These are phyloP conservation scores for Zygotorulaspora mrakii DNA, from an alignment of 1,139 yeast species.

Conservation along the genomic window DNA sequence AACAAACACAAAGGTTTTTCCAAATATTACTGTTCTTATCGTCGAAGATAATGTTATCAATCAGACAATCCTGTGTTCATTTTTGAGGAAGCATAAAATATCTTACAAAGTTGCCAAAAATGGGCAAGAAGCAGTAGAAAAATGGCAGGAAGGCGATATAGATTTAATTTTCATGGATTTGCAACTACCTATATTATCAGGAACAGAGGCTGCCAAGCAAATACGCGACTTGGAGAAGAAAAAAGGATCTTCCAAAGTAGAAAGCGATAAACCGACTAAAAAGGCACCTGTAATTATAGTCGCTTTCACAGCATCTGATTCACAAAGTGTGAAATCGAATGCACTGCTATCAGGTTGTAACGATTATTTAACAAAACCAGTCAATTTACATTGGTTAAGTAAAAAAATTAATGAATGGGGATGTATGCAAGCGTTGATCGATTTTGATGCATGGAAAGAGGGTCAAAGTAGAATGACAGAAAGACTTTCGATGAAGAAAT, in stretches of 20 bases:
- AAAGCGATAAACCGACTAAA: conserved; percentile 17
- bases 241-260: conserved; percentile 7
- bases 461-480: conserved; percentile 39
- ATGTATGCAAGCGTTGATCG: conserved; percentile 94
- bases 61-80: conserved; percentile 90
- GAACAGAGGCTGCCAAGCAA: conserved; percentile 87
- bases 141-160: conserved; percentile 89
- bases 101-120: conserved; percentile 83
- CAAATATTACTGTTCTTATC: conserved; percentile 83
- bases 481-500: conserved; percentile 23
- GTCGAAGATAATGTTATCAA: conserved; percentile 96
- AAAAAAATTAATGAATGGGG: conserved; percentile 97
- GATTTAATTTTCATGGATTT: conserved; percentile 93
- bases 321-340: conserved; percentile 81
- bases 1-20: conserved; percentile 41
- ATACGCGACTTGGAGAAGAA: conserved; percentile 73
- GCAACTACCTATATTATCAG: conserved; percentile 89
- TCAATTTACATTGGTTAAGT: conserved; percentile 88
- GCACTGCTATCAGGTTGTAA: conserved; percentile 97
- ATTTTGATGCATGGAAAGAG: conserved; percentile 87
- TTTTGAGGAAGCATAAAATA: conserved; percentile 78
- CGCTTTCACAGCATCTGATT: conserved; percentile 88
- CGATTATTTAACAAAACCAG: conserved; percentile 95
- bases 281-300: conserved; percentile 89
- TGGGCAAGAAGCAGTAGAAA: conserved; percentile 88